These are phyloP conservation scores for Arabidopsis arenosa DNA, from an alignment of 345 rosid species.

Conservation along the genomic window DNA sequence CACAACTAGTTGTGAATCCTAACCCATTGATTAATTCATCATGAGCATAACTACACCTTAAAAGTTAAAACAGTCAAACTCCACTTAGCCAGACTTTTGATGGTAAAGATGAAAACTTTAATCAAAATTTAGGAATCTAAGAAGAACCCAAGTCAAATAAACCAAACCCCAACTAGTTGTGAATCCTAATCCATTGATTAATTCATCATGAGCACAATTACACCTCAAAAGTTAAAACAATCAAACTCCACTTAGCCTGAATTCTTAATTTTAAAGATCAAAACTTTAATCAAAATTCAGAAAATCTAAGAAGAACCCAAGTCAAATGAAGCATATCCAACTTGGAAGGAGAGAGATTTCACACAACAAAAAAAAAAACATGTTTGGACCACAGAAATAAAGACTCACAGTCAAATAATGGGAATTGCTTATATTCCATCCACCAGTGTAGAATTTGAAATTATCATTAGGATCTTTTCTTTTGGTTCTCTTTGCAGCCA, in stretches of 20 bases:
- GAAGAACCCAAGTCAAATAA: constrained; percentile 3
- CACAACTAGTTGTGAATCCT: too few species aligned
- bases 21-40: too few species aligned
- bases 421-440: constrained; percentile 83
- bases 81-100: background rate
- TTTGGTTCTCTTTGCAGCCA: constrained; percentile 73
- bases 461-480: constrained; percentile 68
- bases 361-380: background rate
- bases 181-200: background rate
- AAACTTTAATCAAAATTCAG: background rate
- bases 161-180: background rate
- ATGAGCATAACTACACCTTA: background rate
- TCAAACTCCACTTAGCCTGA: background rate
- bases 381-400: constrained; percentile 28
- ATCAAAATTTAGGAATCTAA: background rate
- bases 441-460: constrained; percentile 70
- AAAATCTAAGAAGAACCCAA: constrained; percentile 6
- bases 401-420: constrained; percentile 93
- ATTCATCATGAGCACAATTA: background rate
- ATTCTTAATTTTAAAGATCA: background rate
- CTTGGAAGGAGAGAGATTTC: background rate
- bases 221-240: background rate
- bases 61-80: background rate
- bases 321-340: constrained; percentile 17
- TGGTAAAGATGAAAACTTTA: constrained; percentile 1